A percentile compares a stretch with the other conserved stretches of the same genome.
phyloP scores from a whole-genome alignment of 768 basidiomycete species.

The Leccinum subtestaceum region DNA sequence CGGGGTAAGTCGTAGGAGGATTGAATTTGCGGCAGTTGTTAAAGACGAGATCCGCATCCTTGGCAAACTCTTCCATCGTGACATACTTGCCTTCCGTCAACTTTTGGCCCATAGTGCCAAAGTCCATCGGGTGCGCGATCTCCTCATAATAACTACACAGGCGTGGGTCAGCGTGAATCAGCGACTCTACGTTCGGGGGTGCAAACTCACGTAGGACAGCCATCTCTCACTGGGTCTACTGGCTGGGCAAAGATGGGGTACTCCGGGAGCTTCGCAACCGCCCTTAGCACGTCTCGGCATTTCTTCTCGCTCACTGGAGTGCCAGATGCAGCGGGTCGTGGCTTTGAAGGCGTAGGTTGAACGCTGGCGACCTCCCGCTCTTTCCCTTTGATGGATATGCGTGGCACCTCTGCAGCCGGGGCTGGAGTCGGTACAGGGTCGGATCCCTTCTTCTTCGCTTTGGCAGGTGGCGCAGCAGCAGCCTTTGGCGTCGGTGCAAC shows the following conservation, averaged over 20 bases:
- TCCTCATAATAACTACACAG: constrained; percentile 80
- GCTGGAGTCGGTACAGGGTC: constrained; percentile 24
- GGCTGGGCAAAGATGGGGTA: constrained; percentile 73
- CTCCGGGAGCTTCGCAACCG: constrained; percentile 59
- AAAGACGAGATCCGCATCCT: constrained; percentile 81
- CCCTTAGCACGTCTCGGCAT: constrained; percentile 68
- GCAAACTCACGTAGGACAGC: constrained; percentile 81
- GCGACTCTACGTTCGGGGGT: not conserved
- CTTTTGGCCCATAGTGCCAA: constrained; percentile 74
- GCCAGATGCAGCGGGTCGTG: constrained; percentile 36
- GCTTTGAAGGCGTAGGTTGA: constrained; percentile 37
- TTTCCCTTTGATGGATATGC: constrained; percentile 65
- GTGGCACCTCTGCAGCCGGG: constrained; percentile 29
- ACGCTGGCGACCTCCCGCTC: constrained; percentile 53
- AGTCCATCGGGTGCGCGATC: constrained; percentile 91
- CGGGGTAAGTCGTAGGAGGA: constrained; percentile 72
- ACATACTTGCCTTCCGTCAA: constrained; percentile 65
- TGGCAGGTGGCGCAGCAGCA: constrained; percentile 28
- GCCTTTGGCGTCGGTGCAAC: constrained; percentile 25
- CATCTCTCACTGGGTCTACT: constrained; percentile 80
- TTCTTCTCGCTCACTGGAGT: constrained; percentile 80
- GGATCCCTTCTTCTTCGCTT: constrained; percentile 43
- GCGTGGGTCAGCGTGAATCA: not conserved
- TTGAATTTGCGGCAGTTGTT: constrained; percentile 93
- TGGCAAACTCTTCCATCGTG: constrained; percentile 78